Evolutionary conservation across 1,284 basidiomycete species (phyloP), one percentile per base, ranked within the genome.

Genomic region (Cystobasidium sp.): DNA sequence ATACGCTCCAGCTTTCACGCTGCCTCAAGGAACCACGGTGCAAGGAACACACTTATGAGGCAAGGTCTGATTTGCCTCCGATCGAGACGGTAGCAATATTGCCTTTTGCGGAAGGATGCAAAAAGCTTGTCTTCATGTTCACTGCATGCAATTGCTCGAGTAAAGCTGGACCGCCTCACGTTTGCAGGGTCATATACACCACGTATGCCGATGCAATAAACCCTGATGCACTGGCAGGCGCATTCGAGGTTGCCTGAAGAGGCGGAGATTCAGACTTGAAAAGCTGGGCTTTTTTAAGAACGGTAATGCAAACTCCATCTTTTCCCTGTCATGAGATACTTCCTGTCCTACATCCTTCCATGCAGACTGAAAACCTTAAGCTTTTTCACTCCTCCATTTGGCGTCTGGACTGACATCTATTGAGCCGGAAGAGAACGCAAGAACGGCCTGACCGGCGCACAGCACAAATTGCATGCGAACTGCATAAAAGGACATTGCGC

Each of bases 61-160:
- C 31, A 31, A 31, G 31, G 31, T 31, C 31, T 31, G 39, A n/a
- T 9, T 18, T 59, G 56, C 37, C 43, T 18, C 56, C 56, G 56
- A 59, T 59, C 56, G 39, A 20, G 46, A 12, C 46, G 12, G 37
- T 43, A 24, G 18, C 37, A 59, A 39, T 16, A 9, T 59, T 59
- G 56, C 56, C 56, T 59, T 59, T 59, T 59, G 56, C 56, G 56
- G 56, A 59, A 59, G 39, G 5, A 31, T 37, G 14, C 18, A 9
- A 59, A 20, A 41, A 39, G 56, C 31, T 39, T 59, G 12, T 43
- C 37, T 59, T n/a, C 12, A 10, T 49, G 12, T 14, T 49, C 46
- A 49, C 46, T 49, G 46, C 14, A 49, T 49, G 46, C 46, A 49
- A 49, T 49, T 49, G 46, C 46, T 14, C 3, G 14, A 49, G 46